Evolutionary conservation across 2,329 filamentous ascomycete species (phyloP).

Genomic region (Xylaria sp.): DNA sequence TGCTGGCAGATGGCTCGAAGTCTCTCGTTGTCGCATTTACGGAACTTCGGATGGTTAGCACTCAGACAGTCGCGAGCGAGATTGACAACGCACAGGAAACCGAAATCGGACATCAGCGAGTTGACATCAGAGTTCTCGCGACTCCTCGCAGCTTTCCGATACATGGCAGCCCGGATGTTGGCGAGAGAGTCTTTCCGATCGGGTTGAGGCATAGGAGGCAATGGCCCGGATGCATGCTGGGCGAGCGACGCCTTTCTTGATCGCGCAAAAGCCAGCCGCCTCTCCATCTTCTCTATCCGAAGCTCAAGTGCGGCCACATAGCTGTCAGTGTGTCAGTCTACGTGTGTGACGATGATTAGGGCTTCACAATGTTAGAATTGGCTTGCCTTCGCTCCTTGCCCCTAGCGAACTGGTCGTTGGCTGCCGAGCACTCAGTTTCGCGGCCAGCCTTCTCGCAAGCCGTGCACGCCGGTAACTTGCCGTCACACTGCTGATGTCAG

Average conservation of each 20-base stretch:
- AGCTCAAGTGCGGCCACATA: conserved; percentile 96
- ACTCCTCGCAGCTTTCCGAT: conserved; percentile 66
- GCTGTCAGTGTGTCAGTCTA: conserved; percentile 46
- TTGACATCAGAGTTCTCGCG: conserved; percentile 87
- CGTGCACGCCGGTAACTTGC: conserved; percentile 92
- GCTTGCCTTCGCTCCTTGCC: conserved; percentile 87
- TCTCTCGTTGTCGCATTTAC: conserved; percentile 95
- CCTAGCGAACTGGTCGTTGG: conserved; percentile 92
- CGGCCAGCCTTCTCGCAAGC: conserved; percentile 92
- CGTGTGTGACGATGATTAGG: neutral
- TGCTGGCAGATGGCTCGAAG: conserved; percentile 85
- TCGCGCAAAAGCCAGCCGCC: conserved; percentile 71
- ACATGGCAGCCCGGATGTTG: conserved; percentile 65
- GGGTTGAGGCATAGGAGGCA: conserved; percentile 47
- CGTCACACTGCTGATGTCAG: conserved; percentile 71
- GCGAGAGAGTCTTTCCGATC: conserved; percentile 70
- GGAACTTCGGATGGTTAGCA: conserved; percentile 59
- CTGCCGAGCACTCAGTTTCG: conserved; percentile 85
- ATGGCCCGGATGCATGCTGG: conserved; percentile 66
- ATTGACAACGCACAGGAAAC: conserved; percentile 70
- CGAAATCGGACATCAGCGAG: conserved; percentile 91
- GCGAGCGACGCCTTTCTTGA: conserved; percentile 73
- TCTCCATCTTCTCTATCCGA: conserved; percentile 85
- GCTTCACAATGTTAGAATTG: neutral
- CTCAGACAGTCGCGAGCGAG: conserved; percentile 2